phyloP scores from a whole-genome alignment of 352 stramenopile genomes.

The Peronospora belbahrii region DNA sequence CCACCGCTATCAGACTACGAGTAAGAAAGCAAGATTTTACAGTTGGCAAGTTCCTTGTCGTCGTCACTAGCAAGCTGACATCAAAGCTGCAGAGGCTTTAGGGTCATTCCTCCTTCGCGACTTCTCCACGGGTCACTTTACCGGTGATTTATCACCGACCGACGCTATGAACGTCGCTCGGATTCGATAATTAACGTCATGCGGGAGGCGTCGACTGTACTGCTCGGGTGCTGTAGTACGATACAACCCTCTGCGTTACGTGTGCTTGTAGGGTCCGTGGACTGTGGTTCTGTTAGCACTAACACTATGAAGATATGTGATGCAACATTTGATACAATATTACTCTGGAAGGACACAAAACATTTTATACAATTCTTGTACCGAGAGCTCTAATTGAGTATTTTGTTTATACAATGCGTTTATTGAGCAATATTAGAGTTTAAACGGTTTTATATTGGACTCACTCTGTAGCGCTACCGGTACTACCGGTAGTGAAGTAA shows the following conservation, averaged over 20 bases:
- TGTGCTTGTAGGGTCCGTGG: slow-evolving; percentile 1
- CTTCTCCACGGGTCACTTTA: slow-evolving; percentile 13
- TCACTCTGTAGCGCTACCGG: no score
- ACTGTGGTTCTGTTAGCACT: slow-evolving; percentile 4
- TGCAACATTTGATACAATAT: no score
- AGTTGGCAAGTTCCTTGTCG: slow-evolving; percentile 4
- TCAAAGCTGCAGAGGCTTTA: slow-evolving; percentile 16
- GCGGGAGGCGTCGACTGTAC: slow-evolving; percentile 7
- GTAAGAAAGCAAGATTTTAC: slow-evolving; percentile 20
- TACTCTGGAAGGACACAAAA: no score
- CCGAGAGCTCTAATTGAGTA: no score
- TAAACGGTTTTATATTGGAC: no score
- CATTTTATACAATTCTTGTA: no score
- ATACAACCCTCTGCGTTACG: slow-evolving; percentile 13
- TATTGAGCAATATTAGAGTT: no score
- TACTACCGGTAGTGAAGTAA: neutral
- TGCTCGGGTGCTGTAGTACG: slow-evolving; percentile 6
- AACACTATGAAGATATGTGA: slow-evolving; percentile 6
- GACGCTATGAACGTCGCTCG: slow-evolving; percentile 16
- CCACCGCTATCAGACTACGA: slow-evolving; percentile 93
- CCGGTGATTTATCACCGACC: slow-evolving; percentile 15
- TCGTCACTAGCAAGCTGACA: slow-evolving; percentile 7
- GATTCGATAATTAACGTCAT: slow-evolving; percentile 13
- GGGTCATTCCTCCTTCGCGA: slow-evolving; percentile 10
- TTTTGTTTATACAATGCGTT: no score